Base-by-base conservation (phyloP, 352 stramenopile genomes). In the Phytopythium ostracodes region DNA sequence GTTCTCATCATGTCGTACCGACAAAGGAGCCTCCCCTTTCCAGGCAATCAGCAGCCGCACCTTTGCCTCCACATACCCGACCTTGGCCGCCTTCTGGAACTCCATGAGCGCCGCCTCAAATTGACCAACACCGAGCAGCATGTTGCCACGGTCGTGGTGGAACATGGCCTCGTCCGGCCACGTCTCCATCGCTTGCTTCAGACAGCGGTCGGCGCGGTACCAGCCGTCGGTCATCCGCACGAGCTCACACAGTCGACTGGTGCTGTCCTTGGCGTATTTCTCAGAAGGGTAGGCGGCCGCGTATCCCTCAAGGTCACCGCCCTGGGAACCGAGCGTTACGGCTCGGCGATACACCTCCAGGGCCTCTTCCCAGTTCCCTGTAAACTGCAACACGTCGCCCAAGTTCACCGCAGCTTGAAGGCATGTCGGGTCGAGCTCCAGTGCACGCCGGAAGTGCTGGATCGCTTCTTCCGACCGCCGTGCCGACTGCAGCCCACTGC, bases 121-220 rank as follows among this genome's bases (percentile, higher is more conserved):
- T 40, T 88, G 74, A 0, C 77, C 76, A 3, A 69, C 75, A 24
- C 74, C 70, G 0, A 83, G 55, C 17, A 90, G 50, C 60, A 91
- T 62, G 46, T 87, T 75, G 2, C 84, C 84, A 6, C 73, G 76
- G 15, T 89, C 80, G 60, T 87, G 84, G 46, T 74, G 71, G 62
- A 92, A 89, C 17, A 62, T 38, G 2, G 77, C 44, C 33, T 89
- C 73, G n/a, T 81, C 49, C 1, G 80, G 82, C 69, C 80, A 93
- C 17, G 66, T 67, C 52, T 64, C 53, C 11, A 84, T 64, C 2
- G 78, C 73, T 17, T 89, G 65, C 15, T 72, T 70, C 12, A 91
- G 56, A 53, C 84, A 92, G 15, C 65, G 68, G 24, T 91, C 77
- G 22, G 79, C 77, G 17, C 76, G 67, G 27, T 74, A 65, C 66